Conservation (phyloP, 2,329 filamentous ascomycete species). For the Periconia sp. region DNA sequence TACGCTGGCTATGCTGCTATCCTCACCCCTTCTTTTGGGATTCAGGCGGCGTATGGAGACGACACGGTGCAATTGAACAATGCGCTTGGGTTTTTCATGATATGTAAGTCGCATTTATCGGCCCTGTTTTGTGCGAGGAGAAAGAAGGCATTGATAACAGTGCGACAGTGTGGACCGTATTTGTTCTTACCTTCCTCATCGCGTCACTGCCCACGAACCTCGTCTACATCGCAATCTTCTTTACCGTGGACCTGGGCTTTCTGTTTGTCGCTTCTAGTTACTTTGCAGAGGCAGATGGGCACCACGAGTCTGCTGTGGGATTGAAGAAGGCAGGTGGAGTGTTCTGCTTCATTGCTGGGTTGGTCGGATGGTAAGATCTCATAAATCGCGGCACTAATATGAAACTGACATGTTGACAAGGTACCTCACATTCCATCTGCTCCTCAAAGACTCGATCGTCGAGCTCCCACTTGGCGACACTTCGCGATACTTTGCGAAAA, state of each 20-base stretch:
- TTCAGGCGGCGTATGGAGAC: slow-evolving; percentile 49
- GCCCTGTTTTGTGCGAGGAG: background rate
- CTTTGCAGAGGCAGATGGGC: slow-evolving; percentile 50
- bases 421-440: slow-evolving; percentile 26
- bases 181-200: slow-evolving; percentile 50
- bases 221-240: slow-evolving; percentile 53
- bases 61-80: slow-evolving; percentile 50
- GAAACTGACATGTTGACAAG: slow-evolving; percentile 1
- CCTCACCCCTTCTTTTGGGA: slow-evolving; percentile 51
- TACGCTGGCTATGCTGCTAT: slow-evolving; percentile 55
- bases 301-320: slow-evolving; percentile 32
- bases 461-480: slow-evolving; percentile 28
- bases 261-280: slow-evolving; percentile 48
- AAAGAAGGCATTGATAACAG: background rate
- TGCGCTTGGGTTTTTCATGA: slow-evolving; percentile 53
- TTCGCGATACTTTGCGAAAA: slow-evolving; percentile 29
- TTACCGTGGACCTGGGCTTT: slow-evolving; percentile 51
- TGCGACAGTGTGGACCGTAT: slow-evolving; percentile 49
- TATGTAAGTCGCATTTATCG: slow-evolving; percentile 34
- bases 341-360: slow-evolving; percentile 50
- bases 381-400: background rate
- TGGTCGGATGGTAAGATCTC: slow-evolving; percentile 43
- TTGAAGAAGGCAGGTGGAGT: slow-evolving; percentile 50
- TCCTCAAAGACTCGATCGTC: slow-evolving; percentile 27
- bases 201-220: slow-evolving; percentile 51